Base-by-base conservation (phyloP, 805 yeast genomes). In the Scheffersomyces coipomensis region DNA sequence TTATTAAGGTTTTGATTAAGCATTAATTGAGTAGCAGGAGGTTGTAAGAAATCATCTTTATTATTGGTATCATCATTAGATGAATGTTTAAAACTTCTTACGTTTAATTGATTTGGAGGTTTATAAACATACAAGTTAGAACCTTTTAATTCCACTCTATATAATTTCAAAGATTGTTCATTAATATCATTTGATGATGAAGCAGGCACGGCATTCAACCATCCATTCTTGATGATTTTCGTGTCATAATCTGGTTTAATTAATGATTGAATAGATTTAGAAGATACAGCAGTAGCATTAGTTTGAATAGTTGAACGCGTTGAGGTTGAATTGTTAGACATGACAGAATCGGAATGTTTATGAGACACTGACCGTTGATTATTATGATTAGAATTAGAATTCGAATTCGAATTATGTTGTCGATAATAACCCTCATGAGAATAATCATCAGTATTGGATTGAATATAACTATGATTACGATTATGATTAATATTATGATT, bases 61-160 rank as follows among this genome's bases (percentile, higher is more conserved):
- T 9, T 21, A 21, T 29, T 19, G n/a, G 22, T 26, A 19, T 34
- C 43, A 35, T 37, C 44, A 24, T 35, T 34, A 9, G 23, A 8
- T 12, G 24, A 18, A 8, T 47, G 37, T 33, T 45, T 39, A 44
- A 73, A 68, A 33, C 54, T 55, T 37, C 55, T 62, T 31, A 62
- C 57, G 42, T 72, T 73, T 19, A 79, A 40, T 19, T 68, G 79
- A 19, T 66, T 59, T 2, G 75, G 82, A 26, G 79, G 73, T 56
- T 78, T 83, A 65, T 76, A 85, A 13, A 89, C 58, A 38, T 71
- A 68, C 37, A 89, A 61, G 31, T 70, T 67, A 2, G 89, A 78
- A 15, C 96, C 96, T 49, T 73, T 78, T 41, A 89, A 63, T 51
- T 81, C 87, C 0, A 85, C 88, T 36, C 83, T 70, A 40, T 68